Base-by-base conservation (phyloP, 2,329 filamentous ascomycete species). In the Macrophomina tecta region DNA sequence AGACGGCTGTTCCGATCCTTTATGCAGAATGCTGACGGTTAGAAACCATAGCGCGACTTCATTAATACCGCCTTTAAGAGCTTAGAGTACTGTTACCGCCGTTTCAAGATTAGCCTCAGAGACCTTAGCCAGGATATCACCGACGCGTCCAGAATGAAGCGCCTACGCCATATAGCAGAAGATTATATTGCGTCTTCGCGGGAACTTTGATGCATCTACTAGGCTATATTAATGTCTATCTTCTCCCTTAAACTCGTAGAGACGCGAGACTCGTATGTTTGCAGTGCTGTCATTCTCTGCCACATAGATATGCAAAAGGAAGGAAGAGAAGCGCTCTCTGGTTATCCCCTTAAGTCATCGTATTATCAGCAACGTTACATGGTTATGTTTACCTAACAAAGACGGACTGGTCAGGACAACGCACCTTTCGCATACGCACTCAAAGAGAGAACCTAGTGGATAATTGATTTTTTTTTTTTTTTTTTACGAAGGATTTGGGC, bases 21-120 rank as follows among this genome's bases (percentile, higher is more conserved):
- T 48, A 73, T 72, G 66, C 61, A 69, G 2, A 68, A 66, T 28
- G 62, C 73, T 14, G 72, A 76, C 55, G 68, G 70, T 2, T 69
- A 75, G 62, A 68, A 69, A 30, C 62, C 68, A 36, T 74, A 68
- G 72, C 66, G 68, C 51, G 66, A 68, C 18, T 71, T 73, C 23
- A 55, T 67, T 16, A 69, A 70, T 55, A 67, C 62, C 51, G 34
- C 73, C 7, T 56, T 69, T 4, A 32, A 65, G n/a, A 51, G 64
- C 12, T 53, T 66, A 3, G 62, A 66, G 28, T 4, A 46, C 18
- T 65, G 72, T 6, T 73, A 69, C 60, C 65, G 72, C 63, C 70
- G 72, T 6, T 40, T 75, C 1, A 75, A 75, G 53, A 18, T 75
- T 9, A 66, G 36, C 28, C 62, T 73, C 4, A 34, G 60, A 14